phyloP scores from a whole-genome alignment of 208 protist species.

The Giardia duodenalis region DNA sequence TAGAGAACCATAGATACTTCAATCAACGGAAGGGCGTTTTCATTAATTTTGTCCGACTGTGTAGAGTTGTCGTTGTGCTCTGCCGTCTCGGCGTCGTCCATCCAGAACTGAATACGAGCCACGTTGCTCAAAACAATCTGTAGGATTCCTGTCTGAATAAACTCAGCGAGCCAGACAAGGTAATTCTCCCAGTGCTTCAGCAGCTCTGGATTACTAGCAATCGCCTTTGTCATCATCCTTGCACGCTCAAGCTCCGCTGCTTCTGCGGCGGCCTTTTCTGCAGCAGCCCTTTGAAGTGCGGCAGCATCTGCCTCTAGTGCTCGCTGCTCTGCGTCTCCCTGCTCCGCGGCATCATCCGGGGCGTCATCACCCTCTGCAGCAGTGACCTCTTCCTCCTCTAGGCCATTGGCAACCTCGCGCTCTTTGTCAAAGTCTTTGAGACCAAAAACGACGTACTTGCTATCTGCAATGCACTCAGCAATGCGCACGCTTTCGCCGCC shows the following conservation, averaged over 20 bases:
- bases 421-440: not conserved
- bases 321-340: not conserved
- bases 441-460: constrained; percentile 2
- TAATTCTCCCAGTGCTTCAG: constrained; percentile 3
- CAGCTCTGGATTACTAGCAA: not conserved
- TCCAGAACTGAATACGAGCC: not conserved
- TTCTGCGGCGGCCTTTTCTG: not conserved
- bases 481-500: not conserved
- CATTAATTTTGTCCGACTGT: constrained; percentile 10
- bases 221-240: not conserved
- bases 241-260: too few relatives aligned
- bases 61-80: constrained; percentile 7
- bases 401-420: not conserved
- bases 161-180: not conserved
- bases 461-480: not conserved
- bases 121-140: constrained; percentile 15
- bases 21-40: not conserved
- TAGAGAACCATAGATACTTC: constrained; percentile 1
- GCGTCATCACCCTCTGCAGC: not conserved
- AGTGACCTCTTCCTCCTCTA: not conserved
- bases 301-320: not conserved
- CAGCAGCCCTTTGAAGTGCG: not conserved
- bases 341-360: not conserved
- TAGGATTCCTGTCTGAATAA: not conserved
- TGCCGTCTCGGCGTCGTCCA: constrained; percentile 18